Conservation (phyloP, 495 filamentous ascomycete genomes). For the Aspergillus ellipticus region DNA sequence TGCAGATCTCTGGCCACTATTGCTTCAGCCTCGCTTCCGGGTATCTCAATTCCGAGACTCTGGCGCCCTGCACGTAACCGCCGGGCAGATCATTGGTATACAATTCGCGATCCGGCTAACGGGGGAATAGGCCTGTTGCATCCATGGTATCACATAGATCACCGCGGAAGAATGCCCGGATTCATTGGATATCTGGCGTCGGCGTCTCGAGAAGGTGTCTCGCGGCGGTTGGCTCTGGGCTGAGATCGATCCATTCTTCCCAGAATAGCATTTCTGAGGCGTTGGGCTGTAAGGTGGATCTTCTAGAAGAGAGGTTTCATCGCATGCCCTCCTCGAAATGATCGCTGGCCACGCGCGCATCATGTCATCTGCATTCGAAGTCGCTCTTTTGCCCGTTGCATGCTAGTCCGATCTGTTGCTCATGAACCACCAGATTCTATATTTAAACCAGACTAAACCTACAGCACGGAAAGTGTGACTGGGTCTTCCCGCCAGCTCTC, state of each 20-base stretch:
- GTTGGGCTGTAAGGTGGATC: background rate
- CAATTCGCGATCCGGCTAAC: background rate
- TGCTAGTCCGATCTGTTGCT: background rate
- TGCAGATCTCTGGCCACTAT: background rate
- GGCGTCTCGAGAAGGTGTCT: background rate
- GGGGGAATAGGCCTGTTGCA: background rate
- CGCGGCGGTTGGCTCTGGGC: background rate
- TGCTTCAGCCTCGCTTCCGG: background rate
- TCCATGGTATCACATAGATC: background rate
- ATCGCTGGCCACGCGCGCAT: background rate
- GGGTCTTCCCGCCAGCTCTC: background rate
- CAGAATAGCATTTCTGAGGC: background rate
- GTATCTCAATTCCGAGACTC: background rate
- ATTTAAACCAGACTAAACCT: background rate
- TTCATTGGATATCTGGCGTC: background rate
- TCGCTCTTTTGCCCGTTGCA: background rate
- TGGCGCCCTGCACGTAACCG: conserved; percentile 3
- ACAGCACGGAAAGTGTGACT: background rate
- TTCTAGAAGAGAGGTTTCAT: background rate
- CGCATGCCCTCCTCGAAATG: background rate
- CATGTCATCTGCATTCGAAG: background rate
- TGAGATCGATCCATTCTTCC: background rate
- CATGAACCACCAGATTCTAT: background rate
- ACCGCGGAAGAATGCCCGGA: background rate
- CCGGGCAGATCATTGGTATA: background rate